These are phyloP conservation scores for Arctostaphylos glauca DNA, from an alignment of 148 eudicot species.

Conservation along the genomic window DNA sequence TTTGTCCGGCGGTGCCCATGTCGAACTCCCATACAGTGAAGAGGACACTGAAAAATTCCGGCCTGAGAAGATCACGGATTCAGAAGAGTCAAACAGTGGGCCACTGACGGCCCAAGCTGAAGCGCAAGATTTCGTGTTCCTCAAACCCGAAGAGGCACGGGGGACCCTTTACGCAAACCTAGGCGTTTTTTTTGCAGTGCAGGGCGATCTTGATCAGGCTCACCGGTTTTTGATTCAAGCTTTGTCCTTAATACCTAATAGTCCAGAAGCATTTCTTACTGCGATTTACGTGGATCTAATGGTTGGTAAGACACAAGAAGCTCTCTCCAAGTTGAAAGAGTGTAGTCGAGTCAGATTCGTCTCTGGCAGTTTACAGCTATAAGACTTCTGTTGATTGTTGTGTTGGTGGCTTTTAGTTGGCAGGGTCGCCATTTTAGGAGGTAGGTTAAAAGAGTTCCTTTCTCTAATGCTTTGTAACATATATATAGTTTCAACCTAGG, in stretches of 20 bases:
- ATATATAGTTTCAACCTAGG: constrained; percentile 66
- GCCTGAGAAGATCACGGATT: constrained; percentile 47
- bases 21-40: constrained; percentile 62
- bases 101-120: constrained; percentile 32
- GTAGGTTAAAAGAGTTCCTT: constrained; percentile 43
- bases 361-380: constrained; percentile 30
- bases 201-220: constrained; percentile 76
- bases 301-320: constrained; percentile 54
- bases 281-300: constrained; percentile 66
- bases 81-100: constrained; percentile 48
- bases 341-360: constrained; percentile 53
- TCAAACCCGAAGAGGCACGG: constrained; percentile 76
- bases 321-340: constrained; percentile 65
- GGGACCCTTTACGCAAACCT: constrained; percentile 62
- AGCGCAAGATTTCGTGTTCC: constrained; percentile 37
- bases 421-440: constrained; percentile 37
- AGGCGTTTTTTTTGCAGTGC: constrained; percentile 55
- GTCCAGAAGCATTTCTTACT: constrained; percentile 61
- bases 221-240: constrained; percentile 44
- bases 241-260: constrained; percentile 46
- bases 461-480: constrained; percentile 69
- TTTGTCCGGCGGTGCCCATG: constrained; percentile 40
- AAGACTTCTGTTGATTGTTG: constrained; percentile 40
- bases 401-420: constrained; percentile 20
- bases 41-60: constrained; percentile 73